Base-by-base conservation (phyloP, 768 basidiomycete species). In the Lyophyllum semitale region DNA sequence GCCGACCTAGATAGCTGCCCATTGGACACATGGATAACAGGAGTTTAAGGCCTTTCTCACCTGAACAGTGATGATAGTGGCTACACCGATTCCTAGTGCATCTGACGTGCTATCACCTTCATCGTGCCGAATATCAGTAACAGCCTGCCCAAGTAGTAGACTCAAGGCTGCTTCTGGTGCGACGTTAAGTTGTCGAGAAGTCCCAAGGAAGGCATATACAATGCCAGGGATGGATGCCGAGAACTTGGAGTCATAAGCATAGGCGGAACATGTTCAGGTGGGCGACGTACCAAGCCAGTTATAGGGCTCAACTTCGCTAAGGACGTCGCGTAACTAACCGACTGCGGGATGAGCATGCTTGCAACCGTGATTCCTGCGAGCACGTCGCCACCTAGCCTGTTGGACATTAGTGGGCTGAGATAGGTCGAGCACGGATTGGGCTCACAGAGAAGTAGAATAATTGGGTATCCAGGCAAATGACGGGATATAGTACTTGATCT, bases 121-220 rank as follows among this genome's bases (percentile, higher is more conserved):
- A 29, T 78, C 76, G 55, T 80, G 80, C 8, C 89, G 77, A 49
- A 84, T 78, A 15, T 92, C 88, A 30, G 84, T 78, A 26, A 97
- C 77, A 3, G 93, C 86, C 71, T 96, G 94, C 6, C 95, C 95
- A 27, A 97, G 82, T 4, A 98, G 78, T 32, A 98, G 75, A 58
- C 88, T 91, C 8, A 97, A 76, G 1, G 95, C 86, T 1, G 95
- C 95, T 66, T 98, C 95, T 2, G 95, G 90, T 2, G 89, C 93
- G 35, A 92, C 89, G 59, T 88, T 91, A 8, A 92, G 80, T 59
- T 90, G 90, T 26, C 84, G 77, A 11, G 85, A 95, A 23, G 89
- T 91, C 17, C 95, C 95, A 4, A 97, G 80, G n/a, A 96, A 75
- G 6, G 91, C 91, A 68, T 97, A 98, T 11, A 89, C 73, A n/a